Conservation (phyloP, 495 filamentous ascomycete species). For the Talaromyces ruber region DNA sequence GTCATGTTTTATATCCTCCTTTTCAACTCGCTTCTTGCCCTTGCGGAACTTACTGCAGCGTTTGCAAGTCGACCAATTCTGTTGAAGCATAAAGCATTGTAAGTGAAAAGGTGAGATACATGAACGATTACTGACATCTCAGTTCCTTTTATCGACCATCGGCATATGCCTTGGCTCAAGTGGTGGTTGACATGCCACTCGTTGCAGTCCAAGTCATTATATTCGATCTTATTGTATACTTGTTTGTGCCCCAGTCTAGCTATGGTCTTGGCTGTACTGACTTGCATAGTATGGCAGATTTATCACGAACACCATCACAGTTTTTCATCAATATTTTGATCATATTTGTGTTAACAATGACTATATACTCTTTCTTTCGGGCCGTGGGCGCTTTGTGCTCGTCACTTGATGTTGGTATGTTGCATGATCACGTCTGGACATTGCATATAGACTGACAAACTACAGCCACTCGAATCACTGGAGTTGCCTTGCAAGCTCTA, state of each 20-base stretch:
- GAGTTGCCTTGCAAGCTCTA: slow-evolving; percentile 52
- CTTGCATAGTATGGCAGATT: slow-evolving; percentile 40
- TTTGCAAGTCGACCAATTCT: slow-evolving; percentile 67
- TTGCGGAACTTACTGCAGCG: slow-evolving; percentile 65
- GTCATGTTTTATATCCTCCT: slow-evolving; percentile 69
- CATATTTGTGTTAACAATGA: slow-evolving; percentile 53
- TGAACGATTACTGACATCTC: neutral
- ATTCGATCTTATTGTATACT: slow-evolving; percentile 73
- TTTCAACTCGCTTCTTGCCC: slow-evolving; percentile 71
- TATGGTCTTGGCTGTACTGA: slow-evolving; percentile 10
- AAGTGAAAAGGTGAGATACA: neutral
- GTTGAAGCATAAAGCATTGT: slow-evolving; percentile 72
- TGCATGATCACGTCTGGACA: neutral
- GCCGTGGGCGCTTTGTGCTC: slow-evolving; percentile 56
- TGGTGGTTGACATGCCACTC: slow-evolving; percentile 66
- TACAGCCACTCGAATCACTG: slow-evolving; percentile 53
- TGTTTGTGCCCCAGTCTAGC: slow-evolving; percentile 25
- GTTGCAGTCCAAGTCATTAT: slow-evolving; percentile 60
- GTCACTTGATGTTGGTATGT: slow-evolving; percentile 49
- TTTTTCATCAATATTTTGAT: slow-evolving; percentile 76
- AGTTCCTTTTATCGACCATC: slow-evolving; percentile 74
- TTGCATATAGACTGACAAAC: neutral
- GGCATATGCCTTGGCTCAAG: slow-evolving; percentile 70
- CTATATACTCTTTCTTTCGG: slow-evolving; percentile 74
- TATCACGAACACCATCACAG: slow-evolving; percentile 61